Base-by-base conservation (phyloP, 306 rosid genomes). In the Dalbergia cochinchinensis region DNA sequence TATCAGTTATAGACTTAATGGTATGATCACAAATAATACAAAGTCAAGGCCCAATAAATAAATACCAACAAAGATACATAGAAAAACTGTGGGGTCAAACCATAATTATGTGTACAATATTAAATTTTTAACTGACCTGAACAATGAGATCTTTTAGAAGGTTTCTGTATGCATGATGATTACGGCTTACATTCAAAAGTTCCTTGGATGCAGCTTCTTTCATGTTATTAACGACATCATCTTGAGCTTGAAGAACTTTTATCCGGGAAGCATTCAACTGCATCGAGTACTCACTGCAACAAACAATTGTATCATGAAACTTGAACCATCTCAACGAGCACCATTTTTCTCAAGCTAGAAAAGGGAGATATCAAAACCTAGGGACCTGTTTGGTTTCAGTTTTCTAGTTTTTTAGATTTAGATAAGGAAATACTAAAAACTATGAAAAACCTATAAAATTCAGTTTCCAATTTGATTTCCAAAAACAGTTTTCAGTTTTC, bases 231-330 rank as follows among this genome's bases (percentile, higher is more conserved):
- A 92, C 89, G 69, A 91, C 88, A 19, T 92, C 98, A 85, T 95
- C 99, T 69, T 95, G 99, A 37, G 99, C 99, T 87, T 95, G 99
- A 79, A 95, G 99, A 88, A 95, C 97, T 82, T 95, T 91, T 72
- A 95, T 85, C 71, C 97, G 83, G 79, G 95, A 91, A 82, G 97
- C 95, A 81, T 90, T 92, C 72, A 90, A 82, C 87, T 92, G 99
- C 99, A 95, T 95, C 59, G 99, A 95, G 83, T 95, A 95, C 89
- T 95, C 99, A 53, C 99, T 95, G 91, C 81, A 88, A 82, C 80
- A 82, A 76, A 57, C 57, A 78, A 73, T 71, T 0, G 63, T 6
- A 60, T 35, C 68, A 14, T 1, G 54, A 62, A 44, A 34, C 35
- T 45, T 55, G 14, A 78, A 66, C 18, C 10, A 20, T 64, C 76